phyloP scores from a whole-genome alignment of 2,329 filamentous ascomycete species.

The Aspergillus chevalieri region DNA sequence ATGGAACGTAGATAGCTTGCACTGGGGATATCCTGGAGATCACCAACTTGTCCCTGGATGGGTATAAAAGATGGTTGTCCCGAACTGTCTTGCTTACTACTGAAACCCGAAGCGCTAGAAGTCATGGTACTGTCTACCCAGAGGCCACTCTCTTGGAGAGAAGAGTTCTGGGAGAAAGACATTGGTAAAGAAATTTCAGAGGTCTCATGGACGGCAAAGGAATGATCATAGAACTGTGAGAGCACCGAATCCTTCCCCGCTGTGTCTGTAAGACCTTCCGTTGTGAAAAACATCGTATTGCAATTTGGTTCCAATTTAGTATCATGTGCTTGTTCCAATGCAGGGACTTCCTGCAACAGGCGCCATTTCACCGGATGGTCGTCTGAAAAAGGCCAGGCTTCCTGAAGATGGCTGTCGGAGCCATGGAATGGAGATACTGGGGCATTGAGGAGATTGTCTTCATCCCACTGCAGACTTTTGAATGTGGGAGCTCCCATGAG shows the following conservation, averaged over 20 bases:
- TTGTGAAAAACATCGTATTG: slow-evolving; percentile 25
- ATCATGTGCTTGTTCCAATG: slow-evolving; percentile 6
- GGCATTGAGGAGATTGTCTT: slow-evolving; percentile 44
- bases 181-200: slow-evolving; percentile 21
- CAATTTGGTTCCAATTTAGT: background rate
- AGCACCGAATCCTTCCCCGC: slow-evolving; percentile 34
- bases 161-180: slow-evolving; percentile 12
- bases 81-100: slow-evolving; percentile 9
- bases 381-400: slow-evolving; percentile 6
- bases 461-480: slow-evolving; percentile 50
- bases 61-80: slow-evolving; percentile 14
- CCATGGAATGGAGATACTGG: slow-evolving; percentile 35
- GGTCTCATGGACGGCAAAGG: slow-evolving; percentile 63
- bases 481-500: slow-evolving; percentile 58
- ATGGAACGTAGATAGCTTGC: slow-evolving; percentile 61
- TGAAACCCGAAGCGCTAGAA: slow-evolving; percentile 9
- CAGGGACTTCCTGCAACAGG: slow-evolving; percentile 16
- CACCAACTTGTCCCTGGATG: slow-evolving; percentile 47
- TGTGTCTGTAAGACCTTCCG: slow-evolving; percentile 19
- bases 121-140: slow-evolving; percentile 14
- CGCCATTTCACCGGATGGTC: slow-evolving; percentile 23
- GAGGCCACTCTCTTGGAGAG: slow-evolving; percentile 19
- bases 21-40: slow-evolving; percentile 65
- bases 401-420: slow-evolving; percentile 3
- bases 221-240: slow-evolving; percentile 71